Evolutionary conservation across 2,329 filamentous ascomycete genomes (phyloP).

Genomic region (Pyricularia sp.): DNA sequence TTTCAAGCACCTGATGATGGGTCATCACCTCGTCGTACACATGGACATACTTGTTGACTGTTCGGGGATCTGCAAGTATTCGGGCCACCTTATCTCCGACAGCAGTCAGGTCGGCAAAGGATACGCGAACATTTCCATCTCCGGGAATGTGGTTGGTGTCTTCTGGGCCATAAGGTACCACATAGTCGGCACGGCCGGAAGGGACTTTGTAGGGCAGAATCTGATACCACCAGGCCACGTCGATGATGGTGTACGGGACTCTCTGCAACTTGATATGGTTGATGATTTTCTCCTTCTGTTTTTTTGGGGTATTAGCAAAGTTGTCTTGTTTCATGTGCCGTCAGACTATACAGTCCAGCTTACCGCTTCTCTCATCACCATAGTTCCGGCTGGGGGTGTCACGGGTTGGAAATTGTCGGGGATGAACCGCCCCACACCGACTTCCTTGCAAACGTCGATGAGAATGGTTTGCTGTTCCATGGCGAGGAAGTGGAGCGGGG

Average conservation of each 20-base stretch:
- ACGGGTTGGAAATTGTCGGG: slow-evolving; percentile 9
- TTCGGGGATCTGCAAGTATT: slow-evolving; percentile 41
- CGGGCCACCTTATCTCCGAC: slow-evolving; percentile 40
- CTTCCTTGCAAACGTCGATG: slow-evolving; percentile 19
- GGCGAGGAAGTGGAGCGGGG: slow-evolving; percentile 14
- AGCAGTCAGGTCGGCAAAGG: slow-evolving; percentile 40
- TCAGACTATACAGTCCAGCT: background rate
- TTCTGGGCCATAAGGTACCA: slow-evolving; percentile 23
- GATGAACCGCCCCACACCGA: slow-evolving; percentile 20
- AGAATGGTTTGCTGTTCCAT: slow-evolving; percentile 13
- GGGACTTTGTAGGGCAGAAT: slow-evolving; percentile 20
- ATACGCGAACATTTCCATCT: slow-evolving; percentile 31
- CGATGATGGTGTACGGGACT: slow-evolving; percentile 46
- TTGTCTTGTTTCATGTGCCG: background rate
- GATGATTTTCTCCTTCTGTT: slow-evolving; percentile 39
- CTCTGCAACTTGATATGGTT: slow-evolving; percentile 35
- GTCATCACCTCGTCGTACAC: slow-evolving; percentile 35
- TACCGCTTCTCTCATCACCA: slow-evolving; percentile 8
- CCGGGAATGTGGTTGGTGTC: slow-evolving; percentile 28
- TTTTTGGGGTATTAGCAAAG: background rate
- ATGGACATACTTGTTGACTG: slow-evolving; percentile 42
- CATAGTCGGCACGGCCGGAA: slow-evolving; percentile 30
- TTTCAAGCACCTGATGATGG: slow-evolving; percentile 33
- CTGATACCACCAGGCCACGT: slow-evolving; percentile 52
- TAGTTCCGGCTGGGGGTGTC: slow-evolving; percentile 8